Conservation (phyloP, 2,329 filamentous ascomycete species). For the Rhynchosporium agropyri region DNA sequence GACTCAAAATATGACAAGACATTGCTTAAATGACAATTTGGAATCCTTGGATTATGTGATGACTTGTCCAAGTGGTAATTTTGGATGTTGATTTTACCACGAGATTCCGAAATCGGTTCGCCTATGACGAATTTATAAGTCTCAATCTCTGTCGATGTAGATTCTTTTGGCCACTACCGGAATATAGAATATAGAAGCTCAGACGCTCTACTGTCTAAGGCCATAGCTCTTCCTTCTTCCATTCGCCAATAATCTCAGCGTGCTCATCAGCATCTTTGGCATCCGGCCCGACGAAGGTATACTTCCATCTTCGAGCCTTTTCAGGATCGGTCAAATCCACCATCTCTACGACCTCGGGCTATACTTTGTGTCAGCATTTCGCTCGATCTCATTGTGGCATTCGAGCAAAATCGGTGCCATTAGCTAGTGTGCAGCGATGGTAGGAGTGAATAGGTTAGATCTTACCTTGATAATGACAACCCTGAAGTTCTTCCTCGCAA, state of each 20-base stretch:
- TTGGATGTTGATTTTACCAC: too few species aligned
- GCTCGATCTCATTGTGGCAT: not conserved
- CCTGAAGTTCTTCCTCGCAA: slow-evolving; percentile 68
- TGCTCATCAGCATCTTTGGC: slow-evolving; percentile 41
- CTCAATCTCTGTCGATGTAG: not conserved
- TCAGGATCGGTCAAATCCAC: slow-evolving; percentile 63
- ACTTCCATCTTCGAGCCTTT: slow-evolving; percentile 58
- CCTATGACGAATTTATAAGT: too few species aligned
- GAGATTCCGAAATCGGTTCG: too few species aligned
- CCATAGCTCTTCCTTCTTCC: slow-evolving; percentile 48
- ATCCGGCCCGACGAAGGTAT: slow-evolving; percentile 54
- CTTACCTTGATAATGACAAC: slow-evolving; percentile 75
- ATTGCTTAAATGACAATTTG: too few species aligned
- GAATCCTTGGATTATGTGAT: too few species aligned
- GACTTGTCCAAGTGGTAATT: too few species aligned
- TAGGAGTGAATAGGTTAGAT: not conserved
- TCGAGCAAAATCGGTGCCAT: not conserved
- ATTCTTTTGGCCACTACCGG: not conserved
- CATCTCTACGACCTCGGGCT: slow-evolving; percentile 66
- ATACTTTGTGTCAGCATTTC: not conserved
- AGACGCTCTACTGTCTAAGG: slow-evolving; percentile 26
- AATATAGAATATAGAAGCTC: not conserved
- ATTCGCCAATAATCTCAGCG: slow-evolving; percentile 56
- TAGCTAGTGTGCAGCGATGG: too few species aligned
- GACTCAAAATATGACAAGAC: too few species aligned